These are phyloP conservation scores for Fusarium papillatum DNA, from an alignment of 2,329 filamentous ascomycete genomes.

Conservation along the genomic window DNA sequence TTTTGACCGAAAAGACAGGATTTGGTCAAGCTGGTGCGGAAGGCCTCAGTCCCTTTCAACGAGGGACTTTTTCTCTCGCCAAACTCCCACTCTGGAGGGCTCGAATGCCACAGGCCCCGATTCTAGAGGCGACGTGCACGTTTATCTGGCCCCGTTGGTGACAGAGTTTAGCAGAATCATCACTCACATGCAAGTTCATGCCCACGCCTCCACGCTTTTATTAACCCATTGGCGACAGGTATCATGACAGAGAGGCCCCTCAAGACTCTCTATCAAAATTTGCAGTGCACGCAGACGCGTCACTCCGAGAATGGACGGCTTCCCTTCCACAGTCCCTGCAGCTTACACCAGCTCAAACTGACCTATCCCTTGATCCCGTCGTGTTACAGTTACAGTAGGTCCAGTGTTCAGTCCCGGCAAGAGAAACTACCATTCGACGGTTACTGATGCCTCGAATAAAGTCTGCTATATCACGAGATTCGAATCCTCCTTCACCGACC, in stretches of 20 bases:
- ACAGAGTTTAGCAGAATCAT: background rate
- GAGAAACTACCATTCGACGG: background rate
- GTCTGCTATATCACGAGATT: background rate
- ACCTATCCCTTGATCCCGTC: background rate
- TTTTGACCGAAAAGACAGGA: background rate
- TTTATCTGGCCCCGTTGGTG: background rate
- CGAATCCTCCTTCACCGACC: background rate
- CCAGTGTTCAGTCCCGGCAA: background rate
- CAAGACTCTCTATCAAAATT: background rate
- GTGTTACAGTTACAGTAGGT: background rate
- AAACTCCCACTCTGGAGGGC: background rate
- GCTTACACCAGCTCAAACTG: background rate
- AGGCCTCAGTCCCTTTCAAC: background rate
- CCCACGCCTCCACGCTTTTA: background rate
- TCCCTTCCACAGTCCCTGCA: background rate
- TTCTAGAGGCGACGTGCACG: background rate
- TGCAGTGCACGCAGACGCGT: background rate
- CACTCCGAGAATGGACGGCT: background rate
- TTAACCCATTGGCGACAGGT: background rate
- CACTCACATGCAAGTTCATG: background rate
- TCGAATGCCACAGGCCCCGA: background rate
- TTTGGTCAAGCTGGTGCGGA: background rate
- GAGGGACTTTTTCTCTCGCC: background rate
- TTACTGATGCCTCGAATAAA: background rate
- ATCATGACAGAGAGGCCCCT: background rate